Evolutionary conservation across 2,329 filamentous ascomycete genomes (phyloP).

Genomic region (Penicillium oxalicum): DNA sequence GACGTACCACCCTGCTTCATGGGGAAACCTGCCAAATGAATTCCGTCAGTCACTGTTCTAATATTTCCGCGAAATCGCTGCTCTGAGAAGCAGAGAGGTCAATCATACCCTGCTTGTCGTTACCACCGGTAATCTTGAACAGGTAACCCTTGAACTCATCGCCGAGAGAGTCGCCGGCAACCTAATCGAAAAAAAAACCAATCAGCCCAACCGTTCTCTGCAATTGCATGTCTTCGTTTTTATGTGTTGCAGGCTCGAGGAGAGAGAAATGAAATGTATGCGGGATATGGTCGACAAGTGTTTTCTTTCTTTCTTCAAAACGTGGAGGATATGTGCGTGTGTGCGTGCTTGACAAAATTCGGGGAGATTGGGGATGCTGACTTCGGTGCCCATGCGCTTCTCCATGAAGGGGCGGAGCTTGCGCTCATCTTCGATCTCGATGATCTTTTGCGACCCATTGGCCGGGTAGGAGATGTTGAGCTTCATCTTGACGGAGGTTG

Average conservation of each 20-base stretch:
- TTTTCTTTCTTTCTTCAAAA: not conserved
- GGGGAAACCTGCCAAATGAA: conserved; percentile 63
- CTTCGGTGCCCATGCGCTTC: conserved; percentile 69
- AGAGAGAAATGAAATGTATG: conserved; percentile 7
- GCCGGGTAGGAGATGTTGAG: conserved; percentile 83
- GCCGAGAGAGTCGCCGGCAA: conserved; percentile 87
- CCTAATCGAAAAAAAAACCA: conserved; percentile 47
- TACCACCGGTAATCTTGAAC: conserved; percentile 98
- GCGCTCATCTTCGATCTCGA: conserved; percentile 99
- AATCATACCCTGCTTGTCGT: conserved; percentile 88
- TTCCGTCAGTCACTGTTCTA: conserved; percentile 21
- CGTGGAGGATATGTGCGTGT: conserved; percentile 5
- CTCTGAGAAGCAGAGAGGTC: not conserved
- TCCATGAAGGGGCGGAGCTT: conserved; percentile 99
- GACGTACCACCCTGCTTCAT: conserved; percentile 92
- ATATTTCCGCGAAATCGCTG: not conserved
- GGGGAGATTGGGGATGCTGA: conserved; percentile 28
- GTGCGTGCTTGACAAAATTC: conserved; percentile 7
- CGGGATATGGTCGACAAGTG: not conserved
- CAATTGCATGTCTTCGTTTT: conserved; percentile 3
- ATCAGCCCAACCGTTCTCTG: conserved; percentile 28
- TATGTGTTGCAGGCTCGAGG: not conserved
- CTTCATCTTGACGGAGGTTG: conserved; percentile 61
- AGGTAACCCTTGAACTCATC: conserved; percentile 99
- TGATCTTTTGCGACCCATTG: conserved; percentile 99